These are phyloP conservation scores for Trichosporon faecale DNA, from an alignment of 1,284 basidiomycete genomes.

Conservation along the genomic window DNA sequence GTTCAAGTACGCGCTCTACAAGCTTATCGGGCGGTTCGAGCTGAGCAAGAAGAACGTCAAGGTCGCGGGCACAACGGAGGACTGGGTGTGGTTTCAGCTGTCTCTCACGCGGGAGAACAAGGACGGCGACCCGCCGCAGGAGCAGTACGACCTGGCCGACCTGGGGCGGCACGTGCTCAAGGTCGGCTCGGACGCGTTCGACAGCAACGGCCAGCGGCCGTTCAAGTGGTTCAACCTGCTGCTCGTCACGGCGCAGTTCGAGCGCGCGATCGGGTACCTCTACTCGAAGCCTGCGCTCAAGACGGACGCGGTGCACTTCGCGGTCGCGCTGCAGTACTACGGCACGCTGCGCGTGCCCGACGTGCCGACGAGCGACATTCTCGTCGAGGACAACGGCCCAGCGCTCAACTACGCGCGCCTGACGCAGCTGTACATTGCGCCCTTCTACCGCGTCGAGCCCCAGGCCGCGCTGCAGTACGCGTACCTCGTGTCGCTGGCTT, in stretches of 20 bases:
- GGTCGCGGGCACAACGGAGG: slow-evolving; percentile 88
- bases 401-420: slow-evolving; percentile 76
- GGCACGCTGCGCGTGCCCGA: slow-evolving; percentile 82
- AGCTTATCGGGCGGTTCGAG: slow-evolving; percentile 90
- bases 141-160: slow-evolving; percentile 68
- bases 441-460: slow-evolving; percentile 86
- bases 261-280: slow-evolving; percentile 83
- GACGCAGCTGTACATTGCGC: slow-evolving; percentile 87
- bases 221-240: slow-evolving; percentile 83
- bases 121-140: slow-evolving; percentile 62
- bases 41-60: slow-evolving; percentile 74
- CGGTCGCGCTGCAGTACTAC: slow-evolving; percentile 88
- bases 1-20: slow-evolving; percentile 93
- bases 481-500: slow-evolving; percentile 77
- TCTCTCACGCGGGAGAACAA: slow-evolving; percentile 64
- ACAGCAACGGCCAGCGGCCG: slow-evolving; percentile 65
- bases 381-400: slow-evolving; percentile 56
- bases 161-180: slow-evolving; percentile 76
- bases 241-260: slow-evolving; percentile 90
- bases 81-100: slow-evolving; percentile 98
- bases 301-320: slow-evolving; percentile 91
- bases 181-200: slow-evolving; percentile 90
- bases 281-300: slow-evolving; percentile 85
- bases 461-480: slow-evolving; percentile 94
- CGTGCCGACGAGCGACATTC: slow-evolving; percentile 66